These are phyloP conservation scores for Cytospora schulzeri DNA, from an alignment of 2,329 filamentous ascomycete genomes.

Conservation along the genomic window DNA sequence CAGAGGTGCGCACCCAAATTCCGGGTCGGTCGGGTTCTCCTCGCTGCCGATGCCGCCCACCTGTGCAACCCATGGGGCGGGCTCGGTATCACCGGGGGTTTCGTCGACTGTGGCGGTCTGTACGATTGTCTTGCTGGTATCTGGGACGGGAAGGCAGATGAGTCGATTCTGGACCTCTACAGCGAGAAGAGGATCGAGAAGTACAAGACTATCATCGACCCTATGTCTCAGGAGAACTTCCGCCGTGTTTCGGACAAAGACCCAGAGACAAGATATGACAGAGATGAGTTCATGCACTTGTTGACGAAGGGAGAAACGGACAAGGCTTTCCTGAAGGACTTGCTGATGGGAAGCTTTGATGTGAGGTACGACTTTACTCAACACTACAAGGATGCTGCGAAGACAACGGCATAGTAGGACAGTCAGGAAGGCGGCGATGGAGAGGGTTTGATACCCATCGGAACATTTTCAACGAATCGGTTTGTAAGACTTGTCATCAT, in stretches of 20 bases:
- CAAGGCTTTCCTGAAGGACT: constrained; percentile 35
- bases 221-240: constrained; percentile 48
- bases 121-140: constrained; percentile 58
- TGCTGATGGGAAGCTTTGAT: constrained; percentile 41
- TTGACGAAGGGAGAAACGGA: constrained; percentile 42
- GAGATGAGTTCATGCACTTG: constrained; percentile 44
- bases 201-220: constrained; percentile 47
- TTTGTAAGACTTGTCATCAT: background rate
- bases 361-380: constrained; percentile 49
- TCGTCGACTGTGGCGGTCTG: constrained; percentile 64
- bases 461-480: background rate
- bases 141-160: constrained; percentile 46
- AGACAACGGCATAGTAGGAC: background rate
- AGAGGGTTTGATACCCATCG: no score
- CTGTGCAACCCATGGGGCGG: constrained; percentile 59
- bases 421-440: background rate
- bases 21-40: constrained; percentile 57
- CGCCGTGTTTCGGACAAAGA: constrained; percentile 45
- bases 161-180: constrained; percentile 48
- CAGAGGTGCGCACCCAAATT: constrained; percentile 61
- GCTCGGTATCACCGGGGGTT: constrained; percentile 63
- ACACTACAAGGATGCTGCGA: constrained; percentile 40
- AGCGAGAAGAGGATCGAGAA: constrained; percentile 49
- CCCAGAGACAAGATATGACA: constrained; percentile 41
- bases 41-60: constrained; percentile 65